Percentiles rank a stretch among this genome's conserved stretches.
Conservation (phyloP, 345 rosid genomes). For the Eucalyptus albens region DNA sequence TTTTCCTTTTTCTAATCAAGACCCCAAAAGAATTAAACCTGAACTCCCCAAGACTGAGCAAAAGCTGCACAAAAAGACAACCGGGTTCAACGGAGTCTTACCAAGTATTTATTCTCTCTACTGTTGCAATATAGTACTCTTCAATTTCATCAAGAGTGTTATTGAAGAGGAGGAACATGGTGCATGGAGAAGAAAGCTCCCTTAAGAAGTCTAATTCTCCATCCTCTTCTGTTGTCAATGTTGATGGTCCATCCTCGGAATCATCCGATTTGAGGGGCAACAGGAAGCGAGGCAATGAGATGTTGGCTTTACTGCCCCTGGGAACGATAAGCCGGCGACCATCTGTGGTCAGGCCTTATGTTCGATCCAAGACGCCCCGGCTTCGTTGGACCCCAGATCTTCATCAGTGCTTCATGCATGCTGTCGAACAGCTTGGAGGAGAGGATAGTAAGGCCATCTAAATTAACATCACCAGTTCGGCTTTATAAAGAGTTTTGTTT, state of each 20-base stretch:
- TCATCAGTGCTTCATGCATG: slow-evolving; percentile 51
- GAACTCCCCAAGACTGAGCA: slow-evolving; percentile 1
- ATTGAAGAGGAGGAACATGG: not conserved
- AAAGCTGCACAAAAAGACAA: slow-evolving; percentile 35
- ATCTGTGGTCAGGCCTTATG: slow-evolving; percentile 23
- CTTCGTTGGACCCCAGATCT: slow-evolving; percentile 58
- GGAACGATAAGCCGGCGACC: not conserved
- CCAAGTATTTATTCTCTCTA: slow-evolving; percentile 21
- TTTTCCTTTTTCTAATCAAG: slow-evolving; percentile 23
- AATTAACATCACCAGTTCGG: not conserved
- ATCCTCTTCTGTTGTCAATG: not conserved
- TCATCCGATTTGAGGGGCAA: not conserved
- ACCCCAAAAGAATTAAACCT: slow-evolving; percentile 14
- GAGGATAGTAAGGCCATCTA: slow-evolving; percentile 34
- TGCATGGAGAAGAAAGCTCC: not conserved
- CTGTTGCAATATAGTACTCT: not conserved
- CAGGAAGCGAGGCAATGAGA: not conserved
- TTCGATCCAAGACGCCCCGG: slow-evolving; percentile 47
- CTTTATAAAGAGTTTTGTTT: not conserved
- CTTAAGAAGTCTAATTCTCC: not conserved
- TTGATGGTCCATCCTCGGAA: not conserved
- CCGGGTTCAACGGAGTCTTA: slow-evolving; percentile 10
- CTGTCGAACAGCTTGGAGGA: slow-evolving; percentile 56
- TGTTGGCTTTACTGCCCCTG: not conserved
- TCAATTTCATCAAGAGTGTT: not conserved